phyloP scores from a whole-genome alignment of 768 basidiomycete species.

The Tubosaeta sp. region DNA sequence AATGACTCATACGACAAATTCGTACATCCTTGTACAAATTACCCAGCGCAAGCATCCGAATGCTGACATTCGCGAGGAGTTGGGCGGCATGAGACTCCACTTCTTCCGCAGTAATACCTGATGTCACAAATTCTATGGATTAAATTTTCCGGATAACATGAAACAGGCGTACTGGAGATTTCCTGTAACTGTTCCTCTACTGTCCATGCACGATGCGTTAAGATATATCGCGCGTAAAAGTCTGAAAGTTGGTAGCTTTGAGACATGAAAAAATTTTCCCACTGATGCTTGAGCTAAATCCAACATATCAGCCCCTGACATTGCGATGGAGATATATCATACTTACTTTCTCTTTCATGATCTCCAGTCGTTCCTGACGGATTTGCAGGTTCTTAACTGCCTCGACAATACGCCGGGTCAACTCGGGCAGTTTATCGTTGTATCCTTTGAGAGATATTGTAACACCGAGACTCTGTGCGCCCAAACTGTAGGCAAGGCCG shows the following conservation, averaged over 20 bases:
- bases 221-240: constrained; percentile 66
- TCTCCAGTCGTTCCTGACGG: constrained; percentile 64
- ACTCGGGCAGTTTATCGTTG: constrained; percentile 82
- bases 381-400: constrained; percentile 62
- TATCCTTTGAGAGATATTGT: constrained; percentile 74
- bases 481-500: constrained; percentile 72
- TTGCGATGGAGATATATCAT: constrained; percentile 9
- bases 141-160: neutral
- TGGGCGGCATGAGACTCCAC: constrained; percentile 56
- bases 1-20: neutral
- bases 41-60: constrained; percentile 74
- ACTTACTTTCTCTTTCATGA: constrained; percentile 79
- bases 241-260: constrained; percentile 80
- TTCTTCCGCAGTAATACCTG: constrained; percentile 71
- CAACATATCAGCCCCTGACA: constrained; percentile 1
- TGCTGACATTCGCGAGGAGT: constrained; percentile 59
- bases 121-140: neutral
- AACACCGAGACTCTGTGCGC: constrained; percentile 60
- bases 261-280: constrained; percentile 83
- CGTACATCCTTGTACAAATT: constrained; percentile 82
- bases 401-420: constrained; percentile 68
- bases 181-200: constrained; percentile 72
- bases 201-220: constrained; percentile 72
- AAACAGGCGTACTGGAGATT: constrained; percentile 55
- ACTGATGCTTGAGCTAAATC: constrained; percentile 64